phyloP scores from a whole-genome alignment of 768 basidiomycete species.

The Boletus reticuloceps region DNA sequence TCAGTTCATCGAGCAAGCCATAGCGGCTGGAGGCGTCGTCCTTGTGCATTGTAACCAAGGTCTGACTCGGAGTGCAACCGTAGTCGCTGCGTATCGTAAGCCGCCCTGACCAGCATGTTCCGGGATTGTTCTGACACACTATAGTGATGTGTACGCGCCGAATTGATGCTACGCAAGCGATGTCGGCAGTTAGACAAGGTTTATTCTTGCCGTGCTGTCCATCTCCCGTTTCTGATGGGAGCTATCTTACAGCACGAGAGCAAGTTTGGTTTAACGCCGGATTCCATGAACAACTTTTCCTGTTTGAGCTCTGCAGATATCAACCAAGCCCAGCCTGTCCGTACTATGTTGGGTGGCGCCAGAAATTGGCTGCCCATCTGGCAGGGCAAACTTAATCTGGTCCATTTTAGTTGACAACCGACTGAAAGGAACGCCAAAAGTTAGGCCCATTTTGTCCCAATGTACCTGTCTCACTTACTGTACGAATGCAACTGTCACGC shows the following conservation, averaged over 20 bases:
- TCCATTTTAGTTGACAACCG: conserved; percentile 3
- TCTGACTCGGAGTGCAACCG: conserved; percentile 62
- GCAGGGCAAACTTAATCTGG: conserved; percentile 25
- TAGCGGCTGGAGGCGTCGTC: conserved; percentile 55
- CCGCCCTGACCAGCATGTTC: background rate
- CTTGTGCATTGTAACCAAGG: conserved; percentile 70
- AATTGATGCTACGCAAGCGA: conserved; percentile 54
- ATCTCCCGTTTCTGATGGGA: conserved; percentile 2
- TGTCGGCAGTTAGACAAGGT: conserved; percentile 63
- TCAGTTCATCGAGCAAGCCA: conserved; percentile 62
- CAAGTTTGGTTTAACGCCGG: conserved; percentile 80
- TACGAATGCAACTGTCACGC: conserved; percentile 12
- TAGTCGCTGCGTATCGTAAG: conserved; percentile 77
- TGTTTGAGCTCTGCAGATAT: conserved; percentile 74
- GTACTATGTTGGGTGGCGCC: conserved; percentile 66
- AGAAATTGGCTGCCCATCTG: conserved; percentile 49
- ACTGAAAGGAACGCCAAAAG: conserved; percentile 11
- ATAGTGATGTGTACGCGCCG: conserved; percentile 68
- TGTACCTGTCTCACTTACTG: conserved; percentile 18
- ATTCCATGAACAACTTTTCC: conserved; percentile 73
- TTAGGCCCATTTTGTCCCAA: conserved; percentile 4
- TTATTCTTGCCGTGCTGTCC: conserved; percentile 11
- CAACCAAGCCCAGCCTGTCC: conserved; percentile 57
- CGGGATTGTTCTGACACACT: conserved; percentile 10
- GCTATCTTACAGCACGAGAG: conserved; percentile 51